phyloP scores from a whole-genome alignment of 2,329 filamentous ascomycete species.

The Talaromyces sp. region DNA sequence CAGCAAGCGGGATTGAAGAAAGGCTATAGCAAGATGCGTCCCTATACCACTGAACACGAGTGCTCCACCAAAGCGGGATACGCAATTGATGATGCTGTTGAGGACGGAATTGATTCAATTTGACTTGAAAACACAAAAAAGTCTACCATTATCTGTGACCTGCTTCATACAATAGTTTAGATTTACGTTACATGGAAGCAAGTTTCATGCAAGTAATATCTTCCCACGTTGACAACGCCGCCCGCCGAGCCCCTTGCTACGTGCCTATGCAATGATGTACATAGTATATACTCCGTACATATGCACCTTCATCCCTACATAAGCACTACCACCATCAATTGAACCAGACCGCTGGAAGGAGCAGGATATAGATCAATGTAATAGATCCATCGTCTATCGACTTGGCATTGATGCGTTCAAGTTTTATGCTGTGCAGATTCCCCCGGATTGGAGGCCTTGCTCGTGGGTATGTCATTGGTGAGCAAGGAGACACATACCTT shows the following conservation, averaged over 20 bases:
- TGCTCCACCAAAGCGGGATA: background rate
- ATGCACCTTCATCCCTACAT: background rate
- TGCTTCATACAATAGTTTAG: background rate
- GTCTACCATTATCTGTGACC: too few relatives aligned
- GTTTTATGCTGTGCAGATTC: background rate
- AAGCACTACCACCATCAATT: background rate
- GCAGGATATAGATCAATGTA: background rate
- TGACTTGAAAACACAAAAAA: too few relatives aligned
- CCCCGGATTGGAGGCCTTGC: background rate
- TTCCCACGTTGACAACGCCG: background rate
- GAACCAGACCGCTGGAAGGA: background rate
- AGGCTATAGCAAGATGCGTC: slow-evolving; percentile 30
- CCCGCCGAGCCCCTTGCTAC: background rate
- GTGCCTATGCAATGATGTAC: background rate
- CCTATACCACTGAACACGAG: slow-evolving; percentile 25
- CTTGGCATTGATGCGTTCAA: background rate
- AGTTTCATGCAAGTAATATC: background rate
- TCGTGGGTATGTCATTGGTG: background rate
- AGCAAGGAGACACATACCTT: background rate
- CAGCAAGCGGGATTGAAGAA: slow-evolving; percentile 22
- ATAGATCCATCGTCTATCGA: background rate
- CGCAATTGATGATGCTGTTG: background rate
- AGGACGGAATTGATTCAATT: too few relatives aligned
- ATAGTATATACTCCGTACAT: background rate
- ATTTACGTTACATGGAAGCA: background rate